Percentiles rank a stretch among this genome's conserved stretches.
Conservation (phyloP, 768 basidiomycete genomes). For the Leccinum truebloodii region DNA sequence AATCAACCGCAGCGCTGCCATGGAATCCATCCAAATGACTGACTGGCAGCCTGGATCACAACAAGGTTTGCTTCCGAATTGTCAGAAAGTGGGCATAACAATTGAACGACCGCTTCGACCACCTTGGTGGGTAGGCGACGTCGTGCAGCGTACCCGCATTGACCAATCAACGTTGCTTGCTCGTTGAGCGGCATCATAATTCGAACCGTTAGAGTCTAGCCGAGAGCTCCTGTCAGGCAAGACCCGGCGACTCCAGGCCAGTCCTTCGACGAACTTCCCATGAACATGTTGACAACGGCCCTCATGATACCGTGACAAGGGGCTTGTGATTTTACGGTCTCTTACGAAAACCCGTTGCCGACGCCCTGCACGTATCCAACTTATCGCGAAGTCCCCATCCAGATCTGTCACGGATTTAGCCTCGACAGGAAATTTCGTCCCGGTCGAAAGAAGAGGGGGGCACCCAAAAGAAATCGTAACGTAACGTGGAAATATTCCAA, state of each 20-base stretch:
- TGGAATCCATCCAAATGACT: constrained; percentile 1
- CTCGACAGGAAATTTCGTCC: constrained; percentile 17
- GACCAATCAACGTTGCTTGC: neutral
- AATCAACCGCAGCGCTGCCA: constrained; percentile 10
- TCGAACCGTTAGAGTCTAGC: neutral
- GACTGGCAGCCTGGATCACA: neutral
- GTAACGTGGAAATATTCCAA: constrained; percentile 27
- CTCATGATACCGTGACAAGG: neutral
- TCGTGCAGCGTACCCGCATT: neutral
- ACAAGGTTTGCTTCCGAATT: constrained; percentile 2
- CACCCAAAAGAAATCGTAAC: constrained; percentile 15
- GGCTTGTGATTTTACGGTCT: constrained; percentile 11
- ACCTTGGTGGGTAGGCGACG: constrained; percentile 1
- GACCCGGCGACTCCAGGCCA: neutral
- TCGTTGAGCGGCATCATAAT: neutral
- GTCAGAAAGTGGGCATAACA: neutral
- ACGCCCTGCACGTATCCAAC: constrained; percentile 12
- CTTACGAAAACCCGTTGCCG: constrained; percentile 26
- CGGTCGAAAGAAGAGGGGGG: constrained; percentile 11
- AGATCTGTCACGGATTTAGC: constrained; percentile 10
- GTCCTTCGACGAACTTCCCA: neutral
- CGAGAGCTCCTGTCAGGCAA: neutral
- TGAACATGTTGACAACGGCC: neutral
- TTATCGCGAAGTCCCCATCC: constrained; percentile 20
- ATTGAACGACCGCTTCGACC: neutral